Evolutionary conservation across 441 rosid species (phyloP).

Genomic region (Adansonia grandidieri): DNA sequence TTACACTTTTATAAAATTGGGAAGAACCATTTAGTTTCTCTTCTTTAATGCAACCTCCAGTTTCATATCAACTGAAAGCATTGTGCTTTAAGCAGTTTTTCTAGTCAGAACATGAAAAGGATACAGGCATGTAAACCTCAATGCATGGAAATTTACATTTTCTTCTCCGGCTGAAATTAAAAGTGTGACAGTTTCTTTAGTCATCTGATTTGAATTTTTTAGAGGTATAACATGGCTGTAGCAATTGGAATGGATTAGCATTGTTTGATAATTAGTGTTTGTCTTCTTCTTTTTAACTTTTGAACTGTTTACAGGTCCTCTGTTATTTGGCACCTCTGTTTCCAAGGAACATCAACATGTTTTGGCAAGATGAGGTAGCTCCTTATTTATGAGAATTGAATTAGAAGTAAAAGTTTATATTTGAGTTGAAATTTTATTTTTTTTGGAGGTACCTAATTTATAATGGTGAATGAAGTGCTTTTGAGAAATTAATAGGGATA

Average conservation of each 20-base stretch:
- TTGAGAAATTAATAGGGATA: background rate
- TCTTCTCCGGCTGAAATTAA: background rate
- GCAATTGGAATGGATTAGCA: slow-evolving; percentile 17
- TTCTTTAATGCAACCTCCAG: slow-evolving; percentile 17
- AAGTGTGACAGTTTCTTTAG: background rate
- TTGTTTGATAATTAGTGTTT: slow-evolving; percentile 12
- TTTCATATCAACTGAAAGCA: slow-evolving; percentile 24
- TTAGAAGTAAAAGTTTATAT: slow-evolving; percentile 24
- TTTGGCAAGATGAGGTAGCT: slow-evolving; percentile 99
- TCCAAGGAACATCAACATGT: slow-evolving; percentile 82
- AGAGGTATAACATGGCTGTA: slow-evolving; percentile 2
- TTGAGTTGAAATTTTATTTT: slow-evolving; percentile 22
- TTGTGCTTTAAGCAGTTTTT: slow-evolving; percentile 25
- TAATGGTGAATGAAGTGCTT: slow-evolving; percentile 18
- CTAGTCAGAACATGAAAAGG: slow-evolving; percentile 22
- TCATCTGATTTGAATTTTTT: background rate
- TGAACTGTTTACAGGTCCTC: slow-evolving; percentile 67
- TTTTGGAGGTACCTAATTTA: slow-evolving; percentile 12
- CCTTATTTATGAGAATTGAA: slow-evolving; percentile 31
- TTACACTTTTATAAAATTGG: background rate
- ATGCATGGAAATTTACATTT: background rate
- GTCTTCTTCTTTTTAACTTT: background rate
- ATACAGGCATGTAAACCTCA: slow-evolving; percentile 6
- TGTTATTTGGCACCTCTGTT: slow-evolving; percentile 89
- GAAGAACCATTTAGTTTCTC: slow-evolving; percentile 14